Base-by-base conservation (phyloP, 345 rosid genomes). In the Hypericum androsaemum region DNA sequence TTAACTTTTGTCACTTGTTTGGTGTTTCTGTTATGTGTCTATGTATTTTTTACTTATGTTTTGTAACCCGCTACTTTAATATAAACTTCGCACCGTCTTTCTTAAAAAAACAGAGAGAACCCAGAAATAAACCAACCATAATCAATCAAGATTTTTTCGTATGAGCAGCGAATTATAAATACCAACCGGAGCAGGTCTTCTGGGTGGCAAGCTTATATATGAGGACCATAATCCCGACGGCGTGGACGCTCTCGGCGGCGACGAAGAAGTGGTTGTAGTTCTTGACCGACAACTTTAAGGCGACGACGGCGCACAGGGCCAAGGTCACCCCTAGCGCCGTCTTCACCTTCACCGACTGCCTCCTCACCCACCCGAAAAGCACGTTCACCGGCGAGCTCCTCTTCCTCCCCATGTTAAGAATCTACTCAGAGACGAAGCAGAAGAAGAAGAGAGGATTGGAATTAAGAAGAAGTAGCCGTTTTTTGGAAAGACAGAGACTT, bases 241-340 rank as follows among this genome's bases (percentile, higher is more conserved):
- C 77, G 57, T 86, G 95, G 66, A 78, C 60, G 16, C 78, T 48
- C 63, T 86, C 88, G 12, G 95, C 71, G 8, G 75, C 85, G 50
- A 82, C 6, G 17, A 78, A 86, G 55, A 86, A 80, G 58, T 82
- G 72, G 13, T 68, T 60, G 15, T 47, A 53, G 53, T 78, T 57
- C 11, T 62, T 57, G 12, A 80, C 78, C 6, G 41, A 11, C 36
- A 55, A 12, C 64, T 53, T 71, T 62, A 86, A 47, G 14, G 58
- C 75, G 17, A 77, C 65, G 45, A 86, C 41, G 15, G 67, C 44
- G 43, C 57, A 51, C 40, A 78, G 15, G 47, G 45, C 53, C 8
- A 67, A 5, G 37, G 59, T 15, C 4, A 66, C 56, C 10, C 71
- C 82, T 0, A 80, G 12, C 5, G 66, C 63, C 28, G 57, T 62